Base-by-base conservation (phyloP, 352 stramenopile genomes). In the Pythium sukuiense region DNA sequence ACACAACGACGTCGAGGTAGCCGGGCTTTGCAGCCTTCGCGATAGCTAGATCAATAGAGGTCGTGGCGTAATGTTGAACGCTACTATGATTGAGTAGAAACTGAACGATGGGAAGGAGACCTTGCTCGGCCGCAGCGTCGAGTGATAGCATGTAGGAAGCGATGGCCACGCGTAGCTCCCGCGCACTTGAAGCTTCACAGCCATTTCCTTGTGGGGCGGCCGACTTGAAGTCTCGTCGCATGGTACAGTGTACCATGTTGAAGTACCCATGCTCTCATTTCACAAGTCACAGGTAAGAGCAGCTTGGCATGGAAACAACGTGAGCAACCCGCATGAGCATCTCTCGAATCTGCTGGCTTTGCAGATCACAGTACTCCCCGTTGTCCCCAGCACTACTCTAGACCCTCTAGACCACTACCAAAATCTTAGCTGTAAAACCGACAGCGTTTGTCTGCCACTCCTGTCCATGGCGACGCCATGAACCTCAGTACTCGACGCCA, bases 81-180 rank as follows among this genome's bases (percentile, higher is more conserved):
- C 16, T 8, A 8, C 7, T 27, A 9, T 43, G 5, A 8, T 18
- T n/a, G 30, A 68, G 54, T 3, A 72, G 32, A 11, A 70, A 29
- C 48, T 59, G 61, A 4, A 69, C 55, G 45, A 66, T n/a, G n/a
- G 56, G 46, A 26, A 73, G 70, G 41, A 37, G 54, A 27, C 66
- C 63, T 14, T 49, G 49, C 55, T 48, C 55, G 9, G 32, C 60
- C 16, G 66, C 66, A 18, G 49, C 33, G n/a, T 68, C 66, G 0
- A 81, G 33, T 49, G 72, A 59, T 59, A 71, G 80, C 3, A 64
- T 65, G 55, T 74, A 85, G 2, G 50, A 59, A 20, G 76, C 72
- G 45, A 85, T 63, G 24, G 64, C 59, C 6, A 66, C 55, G 6
- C 58, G 66, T 20, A 85, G 64, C 48, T 78, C 3, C 14, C 8